Evolutionary conservation across 129 eudicot species (phyloP).

Genomic region (Logfia minima): DNA sequence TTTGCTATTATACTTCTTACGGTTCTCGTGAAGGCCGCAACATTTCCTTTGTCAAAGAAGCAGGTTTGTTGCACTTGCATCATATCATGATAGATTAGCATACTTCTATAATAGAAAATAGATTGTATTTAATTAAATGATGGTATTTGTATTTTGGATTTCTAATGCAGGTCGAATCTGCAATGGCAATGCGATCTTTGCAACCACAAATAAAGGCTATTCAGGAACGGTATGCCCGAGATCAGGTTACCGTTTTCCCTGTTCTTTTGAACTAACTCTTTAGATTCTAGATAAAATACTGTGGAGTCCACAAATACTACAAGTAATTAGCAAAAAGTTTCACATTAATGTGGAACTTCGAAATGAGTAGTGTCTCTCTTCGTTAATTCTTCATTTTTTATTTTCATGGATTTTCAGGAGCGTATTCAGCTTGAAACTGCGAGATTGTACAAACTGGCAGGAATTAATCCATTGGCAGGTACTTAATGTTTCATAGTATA

Average conservation of each 20-base stretch:
- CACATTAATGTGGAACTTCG: neutral
- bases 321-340: neutral
- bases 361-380: slow-evolving; percentile 1
- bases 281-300: neutral
- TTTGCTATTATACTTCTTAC: slow-evolving; percentile 84
- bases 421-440: slow-evolving; percentile 95
- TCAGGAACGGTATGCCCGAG: slow-evolving; percentile 94
- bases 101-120: neutral
- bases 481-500: neutral
- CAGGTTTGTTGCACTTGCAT: slow-evolving; percentile 45
- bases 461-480: slow-evolving; percentile 97
- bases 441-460: slow-evolving; percentile 88
- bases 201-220: slow-evolving; percentile 96
- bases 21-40: slow-evolving; percentile 80
- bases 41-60: slow-evolving; percentile 82
- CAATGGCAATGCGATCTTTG: slow-evolving; percentile 96
- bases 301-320: neutral
- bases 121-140: neutral
- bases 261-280: neutral
- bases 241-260: slow-evolving; percentile 68
- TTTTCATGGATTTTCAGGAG: slow-evolving; percentile 55
- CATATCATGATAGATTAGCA: neutral
- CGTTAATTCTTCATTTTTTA: neutral
- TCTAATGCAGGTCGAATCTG: slow-evolving; percentile 80
- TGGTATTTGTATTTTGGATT: neutral